Conservation (phyloP, 805 yeast species). For the Cephaloascus fragrans region DNA sequence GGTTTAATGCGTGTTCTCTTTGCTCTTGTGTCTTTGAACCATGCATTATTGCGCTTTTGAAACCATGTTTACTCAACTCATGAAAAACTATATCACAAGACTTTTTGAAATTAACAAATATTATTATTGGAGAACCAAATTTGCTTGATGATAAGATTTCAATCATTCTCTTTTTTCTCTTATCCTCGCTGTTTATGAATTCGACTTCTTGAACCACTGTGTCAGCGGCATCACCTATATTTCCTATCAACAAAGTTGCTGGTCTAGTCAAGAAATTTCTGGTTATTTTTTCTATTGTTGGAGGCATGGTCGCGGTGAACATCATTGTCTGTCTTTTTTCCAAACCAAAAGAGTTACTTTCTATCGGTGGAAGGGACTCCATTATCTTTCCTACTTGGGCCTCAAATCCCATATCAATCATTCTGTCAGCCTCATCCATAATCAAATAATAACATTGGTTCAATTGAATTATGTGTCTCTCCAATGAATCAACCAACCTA, state of each 20-base stretch:
- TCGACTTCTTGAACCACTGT: conserved; percentile 64
- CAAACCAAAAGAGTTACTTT: conserved; percentile 25
- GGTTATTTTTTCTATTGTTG: conserved; percentile 58
- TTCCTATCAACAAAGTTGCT: conserved; percentile 58
- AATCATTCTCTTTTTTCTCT: conserved; percentile 32
- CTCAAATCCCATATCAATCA: conserved; percentile 94
- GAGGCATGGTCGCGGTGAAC: conserved; percentile 93
- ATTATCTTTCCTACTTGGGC: conserved; percentile 60
- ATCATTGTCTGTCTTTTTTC: conserved; percentile 58
- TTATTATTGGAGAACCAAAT: conserved; percentile 52
- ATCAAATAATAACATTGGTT: conserved; percentile 57
- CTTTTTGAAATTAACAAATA: conserved; percentile 72
- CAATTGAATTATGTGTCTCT: conserved; percentile 52
- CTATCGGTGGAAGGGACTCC: conserved; percentile 38
- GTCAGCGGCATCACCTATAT: conserved; percentile 53
- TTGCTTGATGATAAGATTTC: conserved; percentile 19
- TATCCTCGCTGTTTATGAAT: conserved; percentile 31
- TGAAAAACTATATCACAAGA: conserved; percentile 59
- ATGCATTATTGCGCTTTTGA: conserved; percentile 57
- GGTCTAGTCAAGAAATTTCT: conserved; percentile 53
- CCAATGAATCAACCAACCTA: conserved; percentile 71
- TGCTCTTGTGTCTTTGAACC: conserved; percentile 82
- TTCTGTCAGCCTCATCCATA: conserved; percentile 91
- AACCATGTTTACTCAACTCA: conserved; percentile 35
- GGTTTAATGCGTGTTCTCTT: conserved; percentile 67